A percentile compares a stretch with the other conserved stretches of the same genome.
Evolutionary conservation across 176 grass and related monocot species (phyloP).

Genomic region (Olyra latifolia): DNA sequence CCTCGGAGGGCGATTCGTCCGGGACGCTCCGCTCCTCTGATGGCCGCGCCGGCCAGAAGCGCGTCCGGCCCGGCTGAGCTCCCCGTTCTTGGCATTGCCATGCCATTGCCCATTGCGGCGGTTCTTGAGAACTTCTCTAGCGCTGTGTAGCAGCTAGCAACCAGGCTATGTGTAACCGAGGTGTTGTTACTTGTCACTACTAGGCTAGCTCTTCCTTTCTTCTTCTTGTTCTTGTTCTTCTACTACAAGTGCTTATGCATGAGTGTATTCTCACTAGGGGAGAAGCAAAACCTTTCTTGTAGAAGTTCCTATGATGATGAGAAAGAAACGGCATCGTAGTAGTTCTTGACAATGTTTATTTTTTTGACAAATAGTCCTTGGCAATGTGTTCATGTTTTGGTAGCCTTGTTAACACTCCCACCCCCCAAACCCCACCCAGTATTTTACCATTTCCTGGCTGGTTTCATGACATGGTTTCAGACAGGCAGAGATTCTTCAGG

Average conservation of each 20-base stretch:
- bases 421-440: background rate
- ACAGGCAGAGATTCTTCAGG: constrained; percentile 23
- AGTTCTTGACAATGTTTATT: constrained; percentile 4
- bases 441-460: background rate
- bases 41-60: constrained; percentile 47
- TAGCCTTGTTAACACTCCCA: no score
- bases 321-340: constrained; percentile 3
- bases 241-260: constrained; percentile 25
- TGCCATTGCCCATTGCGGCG: background rate
- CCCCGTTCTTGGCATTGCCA: background rate
- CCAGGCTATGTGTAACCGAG: constrained; percentile 5
- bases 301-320: constrained; percentile 10
- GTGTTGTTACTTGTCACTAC: constrained; percentile 18
- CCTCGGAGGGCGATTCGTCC: constrained; percentile 66
- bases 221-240: constrained; percentile 20
- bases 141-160: constrained; percentile 21
- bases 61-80: constrained; percentile 41
- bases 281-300: background rate
- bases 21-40: constrained; percentile 48
- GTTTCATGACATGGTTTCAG: constrained; percentile 15
- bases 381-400: background rate
- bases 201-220: constrained; percentile 25
- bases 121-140: background rate
- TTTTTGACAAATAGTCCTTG: background rate
- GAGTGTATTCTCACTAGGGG: constrained; percentile 21